phyloP scores from a whole-genome alignment of 83 land plant species.

The Thuja plicata region DNA sequence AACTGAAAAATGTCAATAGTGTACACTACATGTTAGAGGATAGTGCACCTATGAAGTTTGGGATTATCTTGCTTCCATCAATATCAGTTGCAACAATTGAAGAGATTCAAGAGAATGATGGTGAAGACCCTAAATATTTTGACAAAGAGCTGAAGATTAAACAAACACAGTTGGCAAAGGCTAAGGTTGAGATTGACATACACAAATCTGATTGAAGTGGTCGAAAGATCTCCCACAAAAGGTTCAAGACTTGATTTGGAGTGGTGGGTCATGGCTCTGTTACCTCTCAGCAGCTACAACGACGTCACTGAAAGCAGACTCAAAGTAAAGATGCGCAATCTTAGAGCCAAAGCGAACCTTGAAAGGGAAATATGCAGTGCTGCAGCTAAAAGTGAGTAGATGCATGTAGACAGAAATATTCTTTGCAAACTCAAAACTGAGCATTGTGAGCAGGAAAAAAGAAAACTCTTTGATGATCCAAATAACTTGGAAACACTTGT shows the following conservation, averaged over 20 bases:
- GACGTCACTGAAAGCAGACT: constrained; percentile 44
- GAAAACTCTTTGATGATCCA: too few species aligned
- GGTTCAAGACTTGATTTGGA: constrained; percentile 87
- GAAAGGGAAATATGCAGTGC: constrained; percentile 88
- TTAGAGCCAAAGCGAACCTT: constrained; percentile 82
- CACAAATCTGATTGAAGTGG: constrained; percentile 89
- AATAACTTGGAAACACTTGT: too few species aligned
- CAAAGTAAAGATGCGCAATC: constrained; percentile 75
- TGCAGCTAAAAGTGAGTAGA: constrained; percentile 95
- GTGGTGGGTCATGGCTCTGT: constrained; percentile 88
- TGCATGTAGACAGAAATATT: constrained; percentile 86
- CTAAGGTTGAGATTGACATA: constrained; percentile 89
- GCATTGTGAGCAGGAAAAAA: too few species aligned
- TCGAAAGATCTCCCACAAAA: constrained; percentile 64
- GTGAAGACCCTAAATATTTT: too few species aligned
- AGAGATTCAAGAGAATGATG: too few species aligned
- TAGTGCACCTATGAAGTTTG: too few species aligned
- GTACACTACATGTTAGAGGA: too few species aligned
- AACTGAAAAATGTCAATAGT: too few species aligned
- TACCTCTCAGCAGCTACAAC: constrained; percentile 52
- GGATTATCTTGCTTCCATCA: too few species aligned
- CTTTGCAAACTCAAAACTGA: constrained; percentile 61
- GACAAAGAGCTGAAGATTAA: constrained; percentile 73
- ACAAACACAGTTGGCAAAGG: constrained; percentile 89
- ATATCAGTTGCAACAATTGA: too few species aligned